Conservation (phyloP, 352 stramenopile species). For the Globisporangium echinulatum region DNA sequence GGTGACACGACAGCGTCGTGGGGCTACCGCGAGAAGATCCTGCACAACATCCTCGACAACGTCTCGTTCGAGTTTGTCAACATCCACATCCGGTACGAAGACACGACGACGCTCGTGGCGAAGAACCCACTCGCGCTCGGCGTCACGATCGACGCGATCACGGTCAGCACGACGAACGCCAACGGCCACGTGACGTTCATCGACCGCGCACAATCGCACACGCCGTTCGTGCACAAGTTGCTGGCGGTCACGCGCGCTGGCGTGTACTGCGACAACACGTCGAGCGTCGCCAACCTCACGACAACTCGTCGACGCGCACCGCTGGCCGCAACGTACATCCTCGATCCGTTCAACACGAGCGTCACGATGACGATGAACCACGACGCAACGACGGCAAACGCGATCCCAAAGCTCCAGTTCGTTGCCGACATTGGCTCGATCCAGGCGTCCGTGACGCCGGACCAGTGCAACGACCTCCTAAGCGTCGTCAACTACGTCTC, state of each 20-base stretch:
- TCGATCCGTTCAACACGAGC: constrained; percentile 68
- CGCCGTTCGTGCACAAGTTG: constrained; percentile 74
- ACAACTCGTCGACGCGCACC: constrained; percentile 19
- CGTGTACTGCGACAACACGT: constrained; percentile 59
- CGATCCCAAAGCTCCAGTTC: constrained; percentile 68
- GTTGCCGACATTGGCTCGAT: constrained; percentile 65
- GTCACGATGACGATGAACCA: constrained; percentile 80
- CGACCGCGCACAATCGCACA: constrained; percentile 67
- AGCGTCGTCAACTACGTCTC: constrained; percentile 75
- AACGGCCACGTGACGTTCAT: constrained; percentile 78
- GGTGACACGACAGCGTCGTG: constrained; percentile 49
- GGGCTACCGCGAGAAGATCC: constrained; percentile 76
- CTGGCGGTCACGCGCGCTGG: constrained; percentile 52
- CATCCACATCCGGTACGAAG: constrained; percentile 81
- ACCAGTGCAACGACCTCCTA: constrained; percentile 76
- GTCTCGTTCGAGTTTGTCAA: constrained; percentile 77
- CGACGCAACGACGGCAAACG: constrained; percentile 52
- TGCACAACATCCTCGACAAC: constrained; percentile 82
- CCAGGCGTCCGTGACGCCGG: constrained; percentile 47
- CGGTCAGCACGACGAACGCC: constrained; percentile 67
- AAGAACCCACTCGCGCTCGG: constrained; percentile 58
- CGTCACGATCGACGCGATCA: constrained; percentile 70
- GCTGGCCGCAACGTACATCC: constrained; percentile 33
- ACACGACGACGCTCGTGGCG: constrained; percentile 55
- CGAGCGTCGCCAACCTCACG: constrained; percentile 19